phyloP scores from a whole-genome alignment of 805 yeast genomes.

The Myxozyma monticola region DNA sequence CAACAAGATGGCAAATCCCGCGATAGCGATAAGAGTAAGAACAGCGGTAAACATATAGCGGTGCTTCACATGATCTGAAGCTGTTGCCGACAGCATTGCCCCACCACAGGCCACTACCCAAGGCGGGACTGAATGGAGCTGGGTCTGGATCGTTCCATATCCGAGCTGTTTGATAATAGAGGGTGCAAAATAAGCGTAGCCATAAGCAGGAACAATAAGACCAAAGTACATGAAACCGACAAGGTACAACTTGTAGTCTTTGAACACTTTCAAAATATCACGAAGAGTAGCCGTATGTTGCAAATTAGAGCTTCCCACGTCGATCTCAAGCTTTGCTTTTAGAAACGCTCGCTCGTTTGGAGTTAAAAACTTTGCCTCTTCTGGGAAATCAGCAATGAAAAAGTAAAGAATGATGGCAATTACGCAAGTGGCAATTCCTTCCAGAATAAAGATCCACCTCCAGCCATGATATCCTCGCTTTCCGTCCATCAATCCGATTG shows the following conservation, averaged over 20 bases:
- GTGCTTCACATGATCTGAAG: conserved; percentile 56
- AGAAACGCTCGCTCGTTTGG: conserved; percentile 55
- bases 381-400: conserved; percentile 70
- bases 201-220: conserved; percentile 68
- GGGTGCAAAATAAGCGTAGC: conserved; percentile 73
- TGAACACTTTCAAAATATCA: conserved; percentile 51
- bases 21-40: conserved; percentile 44
- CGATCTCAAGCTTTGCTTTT: conserved; percentile 59
- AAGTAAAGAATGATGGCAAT: conserved; percentile 45
- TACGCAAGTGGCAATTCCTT: conserved; percentile 45
- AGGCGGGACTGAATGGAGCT: conserved; percentile 80
- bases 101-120: conserved; percentile 76
- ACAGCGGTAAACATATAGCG: conserved; percentile 36
- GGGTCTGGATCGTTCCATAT: conserved; percentile 69
- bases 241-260: conserved; percentile 56
- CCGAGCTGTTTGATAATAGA: conserved; percentile 63
- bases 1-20: conserved; percentile 58
- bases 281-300: conserved; percentile 49
- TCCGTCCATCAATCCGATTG: conserved; percentile 56
- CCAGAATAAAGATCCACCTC: conserved; percentile 58
- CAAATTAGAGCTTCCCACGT: conserved; percentile 49
- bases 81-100: conserved; percentile 59
- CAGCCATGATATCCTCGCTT: conserved; percentile 49
- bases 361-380: conserved; percentile 56
- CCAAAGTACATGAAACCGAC: conserved; percentile 66